Evolutionary conservation across 805 yeast genomes (phyloP), one percentile per base, ranked within the genome.

Genomic region (Candida michaelii): DNA sequence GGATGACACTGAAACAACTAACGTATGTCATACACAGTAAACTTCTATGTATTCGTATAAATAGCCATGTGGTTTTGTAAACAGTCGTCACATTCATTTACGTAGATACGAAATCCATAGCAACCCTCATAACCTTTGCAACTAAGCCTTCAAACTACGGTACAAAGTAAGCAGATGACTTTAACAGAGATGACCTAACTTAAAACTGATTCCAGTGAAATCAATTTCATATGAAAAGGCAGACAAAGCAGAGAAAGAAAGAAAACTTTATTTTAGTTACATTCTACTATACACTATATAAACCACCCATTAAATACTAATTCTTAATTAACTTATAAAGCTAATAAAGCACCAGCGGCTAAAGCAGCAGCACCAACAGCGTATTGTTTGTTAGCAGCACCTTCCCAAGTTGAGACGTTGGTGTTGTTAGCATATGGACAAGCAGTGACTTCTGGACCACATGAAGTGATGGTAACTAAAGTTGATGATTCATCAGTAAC

Each of bases 321-420:
- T 18, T 17, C 25, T 39, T 40, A 40, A 40, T 27, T 31, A 43
- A 49, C 55, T 60, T 84, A 83, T 40, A 82, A 73, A 41, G 89
- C 85, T 33, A 83, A 77, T 59, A 69, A 67, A 63, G 74, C 75
- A 67, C 74, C 74, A 40, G 69, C 69, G 60, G 73, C 74, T 60
- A 69, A 62, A 53, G 70, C 74, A 61, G 68, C 74, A 56, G 65
- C 72, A 66, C 73, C 75, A 45, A 64, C 73, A 48, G 70, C 72
- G 52, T 44, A 56, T 55, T 53, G 58, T 47, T 45, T 61, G 53
- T 53, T 54, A 50, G 65, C 71, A 52, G 60, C 66, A 62, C 60
- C 73, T 54, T 61, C 65, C 63, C 51, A 66, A 48, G 70, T 54
- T 40, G 69, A 50, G 46, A 62, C 65, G 57, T 58, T 59, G 19